Evolutionary conservation across 1,139 yeast genomes (phyloP), one percentile per base, ranked within the genome.

Genomic region (Suhomyces wounanorum): DNA sequence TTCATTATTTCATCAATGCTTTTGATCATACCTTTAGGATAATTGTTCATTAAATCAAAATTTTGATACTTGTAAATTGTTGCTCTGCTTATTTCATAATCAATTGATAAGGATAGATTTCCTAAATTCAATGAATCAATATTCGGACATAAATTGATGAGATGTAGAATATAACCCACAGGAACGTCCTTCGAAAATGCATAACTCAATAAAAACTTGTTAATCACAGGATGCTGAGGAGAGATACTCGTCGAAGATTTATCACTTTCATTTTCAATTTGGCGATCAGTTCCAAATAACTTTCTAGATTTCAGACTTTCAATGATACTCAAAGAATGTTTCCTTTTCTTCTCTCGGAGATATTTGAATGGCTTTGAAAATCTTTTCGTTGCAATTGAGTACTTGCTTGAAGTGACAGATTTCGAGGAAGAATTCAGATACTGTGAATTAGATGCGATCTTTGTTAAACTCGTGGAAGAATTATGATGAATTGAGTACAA

Each of bases 161-260:
- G 61, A 63, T 85, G 90, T 30, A 87, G 63, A 8, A 87, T 60
- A 58, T 82, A 81, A 0, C 94, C 95, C 44, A 84, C 69, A 0
- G 95, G 95, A 5, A 87, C 60, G 65, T 87, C 95, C 57, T 77
- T 81, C 16, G 84, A 77, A 21, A 78, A 72, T 2, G 87, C 77
- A 61, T 84, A 85, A 60, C 78, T 83, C 47, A 75, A 60, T 40
- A 87, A 63, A 55, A 81, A 82, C 55, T 79, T 77, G 61, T 83
- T 85, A 44, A 84, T 83, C 38, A 69, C 64, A 3, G 92, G 94
- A 62, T 87, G 92, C 9, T 66, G 61, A 8, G 56, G 49, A 39
- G 77, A 17, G 33, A 52, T 51, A 33, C 18, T 33, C 3, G 3
- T 14, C 21, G 5, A 14, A 8, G 37, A 33, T 11, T 33, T 33